Conservation (phyloP, 768 basidiomycete genomes). For the Psilocybe cyanescens region DNA sequence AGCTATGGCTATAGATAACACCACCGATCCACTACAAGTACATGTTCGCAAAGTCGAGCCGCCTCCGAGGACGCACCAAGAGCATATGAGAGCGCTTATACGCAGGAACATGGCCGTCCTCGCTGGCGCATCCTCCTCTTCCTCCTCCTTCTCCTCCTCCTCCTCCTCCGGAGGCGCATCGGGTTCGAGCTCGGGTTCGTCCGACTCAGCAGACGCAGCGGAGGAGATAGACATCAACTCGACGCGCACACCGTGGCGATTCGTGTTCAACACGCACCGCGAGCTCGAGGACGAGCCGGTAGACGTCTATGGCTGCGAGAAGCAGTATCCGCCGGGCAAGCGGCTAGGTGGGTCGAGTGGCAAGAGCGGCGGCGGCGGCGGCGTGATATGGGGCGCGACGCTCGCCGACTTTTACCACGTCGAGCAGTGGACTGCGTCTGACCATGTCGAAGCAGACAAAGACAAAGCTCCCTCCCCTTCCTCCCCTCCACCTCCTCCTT, state of each 20-base stretch:
- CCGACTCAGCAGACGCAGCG: neutral
- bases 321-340: neutral
- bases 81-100: too few relatives aligned
- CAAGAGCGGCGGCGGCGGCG: too few relatives aligned
- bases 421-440: neutral
- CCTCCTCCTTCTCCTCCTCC: too few relatives aligned
- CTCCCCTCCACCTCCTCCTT: too few relatives aligned
- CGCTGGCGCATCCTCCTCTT: too few relatives aligned
- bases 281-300: neutral
- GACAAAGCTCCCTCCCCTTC: neutral
- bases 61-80: too few relatives aligned
- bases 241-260: neutral
- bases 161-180: too few relatives aligned
- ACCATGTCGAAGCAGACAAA: neutral
- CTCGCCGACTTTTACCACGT: slow-evolving; percentile 10
- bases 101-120: neutral
- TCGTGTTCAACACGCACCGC: neutral
- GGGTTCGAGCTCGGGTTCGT: too few relatives aligned
- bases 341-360: neutral
- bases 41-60: too few relatives aligned
- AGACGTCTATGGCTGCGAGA: neutral
- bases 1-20: too few relatives aligned
- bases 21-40: neutral
- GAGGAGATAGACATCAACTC: neutral
- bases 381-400: slow-evolving; percentile 9